A percentile compares a stretch with the other conserved stretches of the same genome.
Evolutionary conservation across 768 basidiomycete genomes (phyloP).

Genomic region (Tylopilus felleus): DNA sequence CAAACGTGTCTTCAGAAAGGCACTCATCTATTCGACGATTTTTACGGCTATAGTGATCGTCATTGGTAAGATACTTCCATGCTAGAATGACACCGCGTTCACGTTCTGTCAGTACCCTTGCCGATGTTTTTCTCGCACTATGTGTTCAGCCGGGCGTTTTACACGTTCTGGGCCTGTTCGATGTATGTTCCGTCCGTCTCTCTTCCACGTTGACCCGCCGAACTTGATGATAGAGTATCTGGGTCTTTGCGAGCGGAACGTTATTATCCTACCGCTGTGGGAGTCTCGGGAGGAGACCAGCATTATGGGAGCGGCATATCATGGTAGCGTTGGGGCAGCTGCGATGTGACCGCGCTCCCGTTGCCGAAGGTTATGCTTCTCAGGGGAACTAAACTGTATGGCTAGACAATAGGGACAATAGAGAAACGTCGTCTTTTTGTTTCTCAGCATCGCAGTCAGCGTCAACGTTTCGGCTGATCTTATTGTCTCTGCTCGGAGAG

Average conservation of each 20-base stretch:
- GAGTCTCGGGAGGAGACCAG: slow-evolving; percentile 33
- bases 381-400: background rate
- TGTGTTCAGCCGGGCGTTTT: slow-evolving; percentile 35
- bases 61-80: slow-evolving; percentile 24
- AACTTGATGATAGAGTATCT: slow-evolving; percentile 25
- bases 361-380: slow-evolving; percentile 3
- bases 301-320: slow-evolving; percentile 20
- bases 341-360: background rate
- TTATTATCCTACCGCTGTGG: slow-evolving; percentile 39
- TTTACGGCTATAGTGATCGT: slow-evolving; percentile 35
- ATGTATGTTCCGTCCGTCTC: slow-evolving; percentile 27
- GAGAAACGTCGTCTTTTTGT: slow-evolving; percentile 7
- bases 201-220: slow-evolving; percentile 1
- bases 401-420: slow-evolving; percentile 23
- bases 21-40: slow-evolving; percentile 31
- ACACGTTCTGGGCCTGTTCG: slow-evolving; percentile 37
- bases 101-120: slow-evolving; percentile 31
- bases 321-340: background rate
- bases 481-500: slow-evolving; percentile 24
- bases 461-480: slow-evolving; percentile 11
- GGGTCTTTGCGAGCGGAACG: slow-evolving; percentile 35
- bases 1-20: slow-evolving; percentile 31
- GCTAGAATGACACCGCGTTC: background rate
- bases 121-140: slow-evolving; percentile 41
- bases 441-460: slow-evolving; percentile 8